Evolutionary conservation across 345 rosid genomes (phyloP), one percentile per base, ranked within the genome.

Genomic region (Boechera divaricarpa): DNA sequence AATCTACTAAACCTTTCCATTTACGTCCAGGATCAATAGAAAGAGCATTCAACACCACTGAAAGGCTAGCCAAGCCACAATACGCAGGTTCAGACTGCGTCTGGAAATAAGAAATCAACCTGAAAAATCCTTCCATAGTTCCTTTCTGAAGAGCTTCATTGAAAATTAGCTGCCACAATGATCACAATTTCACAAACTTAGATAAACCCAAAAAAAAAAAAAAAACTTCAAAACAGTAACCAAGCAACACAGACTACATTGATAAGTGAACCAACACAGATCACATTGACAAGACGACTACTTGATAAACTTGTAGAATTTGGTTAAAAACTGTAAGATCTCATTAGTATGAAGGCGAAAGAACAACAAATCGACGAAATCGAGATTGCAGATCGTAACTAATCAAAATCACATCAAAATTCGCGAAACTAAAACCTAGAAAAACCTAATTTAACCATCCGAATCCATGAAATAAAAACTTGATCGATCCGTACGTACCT

Each of bases 51-150:
- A 94, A 74, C 64, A 94, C 93, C 90, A 94, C 83, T 24, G 97
- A 81, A 57, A 94, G 94, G 35, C 88, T 94, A 28, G 97, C 98
- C 62, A 90, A 79, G 10, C 98, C 98, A 80, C 96, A 94, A 78
- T 85, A 91, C 0, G 95, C 97, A 12, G 98, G 97, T 85, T 94
- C 98, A 0, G 97, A 94, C 32, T 94, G 98, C 0, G 98, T 94
- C 74, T 94, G 96, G 31, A 90, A 94, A 78, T 89, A 82, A 15
- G 97, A 92, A 77, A 91, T 87, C 79, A 94, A 74, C 84, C 80
- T 86, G 69, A 85, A 94, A 73, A 91, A 94, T 8, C 98, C 93
- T 82, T 94, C 98, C 97, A 91, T 92, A 0, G 98, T 91, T 3
- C 96, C 97, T 53, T 85, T 83, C 72, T 87, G 97, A 82, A 91